phyloP scores from a whole-genome alignment of 257 asterid genomes.

The Voacanga thouarsii region DNA sequence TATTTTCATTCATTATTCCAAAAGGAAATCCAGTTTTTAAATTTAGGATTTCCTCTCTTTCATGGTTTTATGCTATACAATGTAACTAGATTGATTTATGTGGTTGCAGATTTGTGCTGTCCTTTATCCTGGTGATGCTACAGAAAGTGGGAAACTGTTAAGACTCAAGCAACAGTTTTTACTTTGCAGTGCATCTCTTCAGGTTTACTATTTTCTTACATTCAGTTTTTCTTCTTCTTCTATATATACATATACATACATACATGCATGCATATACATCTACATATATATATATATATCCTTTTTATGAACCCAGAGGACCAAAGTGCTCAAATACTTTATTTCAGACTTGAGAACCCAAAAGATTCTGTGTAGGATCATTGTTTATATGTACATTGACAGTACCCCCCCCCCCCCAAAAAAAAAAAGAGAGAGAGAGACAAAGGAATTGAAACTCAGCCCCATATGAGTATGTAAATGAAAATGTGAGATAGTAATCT shows the following conservation, averaged over 20 bases:
- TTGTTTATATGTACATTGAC: not conserved
- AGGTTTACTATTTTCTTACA: conserved; percentile 46
- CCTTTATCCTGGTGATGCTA: conserved; percentile 97
- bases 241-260: not conserved
- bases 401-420: too few relatives aligned
- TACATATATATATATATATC: not conserved
- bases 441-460: too few relatives aligned
- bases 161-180: conserved; percentile 95
- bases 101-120: conserved; percentile 90
- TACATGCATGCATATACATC: too few relatives aligned
- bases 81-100: not conserved
- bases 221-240: not conserved
- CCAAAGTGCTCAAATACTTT: not conserved
- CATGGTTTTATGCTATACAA: not conserved
- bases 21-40: conserved; percentile 1
- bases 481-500: not conserved
- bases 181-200: conserved; percentile 98
- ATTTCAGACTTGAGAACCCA: not conserved
- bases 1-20: not conserved
- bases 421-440: not conserved
- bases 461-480: not conserved
- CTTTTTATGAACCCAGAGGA: not conserved
- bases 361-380: not conserved
- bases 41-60: conserved; percentile 9
- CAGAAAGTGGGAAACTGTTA: conserved; percentile 86